Conservation (phyloP, 768 basidiomycete species). For the Tephrocybe sp. region DNA sequence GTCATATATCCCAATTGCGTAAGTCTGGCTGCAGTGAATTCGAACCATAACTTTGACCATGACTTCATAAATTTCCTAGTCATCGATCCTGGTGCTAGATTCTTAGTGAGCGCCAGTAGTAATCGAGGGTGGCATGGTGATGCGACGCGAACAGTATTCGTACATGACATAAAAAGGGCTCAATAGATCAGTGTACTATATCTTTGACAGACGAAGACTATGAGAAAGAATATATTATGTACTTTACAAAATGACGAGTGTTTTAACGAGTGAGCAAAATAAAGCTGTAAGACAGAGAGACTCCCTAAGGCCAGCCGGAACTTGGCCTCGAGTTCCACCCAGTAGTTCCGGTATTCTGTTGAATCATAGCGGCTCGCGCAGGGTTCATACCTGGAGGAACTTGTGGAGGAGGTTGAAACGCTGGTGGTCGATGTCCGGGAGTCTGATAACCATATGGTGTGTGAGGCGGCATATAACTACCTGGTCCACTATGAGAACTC, state of each 20-base stretch:
- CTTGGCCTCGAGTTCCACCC: slow-evolving; percentile 24
- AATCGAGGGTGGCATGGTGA: slow-evolving; percentile 95
- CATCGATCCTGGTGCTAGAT: slow-evolving; percentile 79
- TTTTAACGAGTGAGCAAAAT: not conserved
- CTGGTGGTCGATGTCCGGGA: slow-evolving; percentile 39
- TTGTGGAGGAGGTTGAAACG: slow-evolving; percentile 36
- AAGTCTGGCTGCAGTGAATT: slow-evolving; percentile 29
- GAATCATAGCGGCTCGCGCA: slow-evolving; percentile 63
- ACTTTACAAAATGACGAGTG: no score
- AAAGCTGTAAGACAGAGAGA: not conserved
- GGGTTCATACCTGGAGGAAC: slow-evolving; percentile 64
- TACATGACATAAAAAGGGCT: slow-evolving; percentile 77
- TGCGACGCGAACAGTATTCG: slow-evolving; percentile 83
- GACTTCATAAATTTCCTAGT: slow-evolving; percentile 44
- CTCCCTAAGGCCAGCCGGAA: slow-evolving; percentile 17
- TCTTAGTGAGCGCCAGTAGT: slow-evolving; percentile 89
- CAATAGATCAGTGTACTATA: slow-evolving; percentile 15
- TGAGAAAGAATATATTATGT: no score
- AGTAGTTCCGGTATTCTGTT: slow-evolving; percentile 28
- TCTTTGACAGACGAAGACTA: no score
- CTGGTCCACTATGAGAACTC: slow-evolving; percentile 21
- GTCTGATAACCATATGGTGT: slow-evolving; percentile 50
- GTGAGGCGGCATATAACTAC: slow-evolving; percentile 25
- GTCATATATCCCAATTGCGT: slow-evolving; percentile 92
- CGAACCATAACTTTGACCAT: slow-evolving; percentile 1